Percentiles rank a stretch among this genome's conserved stretches.
phyloP scores from a whole-genome alignment of 202 grass and related monocot genomes.

The Saccharum hybrid region DNA sequence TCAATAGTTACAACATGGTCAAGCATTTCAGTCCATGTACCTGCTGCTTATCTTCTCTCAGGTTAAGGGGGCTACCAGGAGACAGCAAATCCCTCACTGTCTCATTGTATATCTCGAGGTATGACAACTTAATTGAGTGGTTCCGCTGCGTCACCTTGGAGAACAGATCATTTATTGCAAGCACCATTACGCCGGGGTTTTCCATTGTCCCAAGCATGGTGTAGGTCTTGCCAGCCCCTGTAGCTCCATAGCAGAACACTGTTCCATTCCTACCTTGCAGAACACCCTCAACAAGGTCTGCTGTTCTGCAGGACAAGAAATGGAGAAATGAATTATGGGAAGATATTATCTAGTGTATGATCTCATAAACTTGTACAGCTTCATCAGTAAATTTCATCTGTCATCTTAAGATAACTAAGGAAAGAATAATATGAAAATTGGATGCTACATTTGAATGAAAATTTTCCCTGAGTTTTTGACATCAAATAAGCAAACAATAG shows the following conservation, averaged over 20 bases:
- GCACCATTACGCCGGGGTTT: conserved; percentile 91
- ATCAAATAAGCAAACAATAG: background rate
- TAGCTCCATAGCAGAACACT: conserved; percentile 98
- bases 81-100: conserved; percentile 90
- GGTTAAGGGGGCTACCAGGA: conserved; percentile 77
- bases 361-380: background rate
- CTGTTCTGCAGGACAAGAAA: conserved; percentile 62
- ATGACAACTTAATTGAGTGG: conserved; percentile 82
- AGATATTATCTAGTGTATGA: background rate
- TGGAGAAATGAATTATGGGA: background rate
- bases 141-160: conserved; percentile 76
- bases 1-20: background rate
- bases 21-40: conserved; percentile 43
- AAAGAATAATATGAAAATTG: conserved; percentile 23
- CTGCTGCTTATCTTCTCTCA: conserved; percentile 96
- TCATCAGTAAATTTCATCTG: background rate
- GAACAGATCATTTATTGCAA: conserved; percentile 96
- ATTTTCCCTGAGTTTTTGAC: no score
- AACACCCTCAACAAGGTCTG: conserved; percentile 88
- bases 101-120: conserved; percentile 98
- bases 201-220: conserved; percentile 90
- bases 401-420: conserved; percentile 1
- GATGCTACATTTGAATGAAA: background rate
- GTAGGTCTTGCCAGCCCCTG: conserved; percentile 96
- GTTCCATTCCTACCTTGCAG: conserved; percentile 92